These are phyloP conservation scores for Trypanosoma conorhini DNA, from an alignment of 208 protist genomes.

Conservation along the genomic window DNA sequence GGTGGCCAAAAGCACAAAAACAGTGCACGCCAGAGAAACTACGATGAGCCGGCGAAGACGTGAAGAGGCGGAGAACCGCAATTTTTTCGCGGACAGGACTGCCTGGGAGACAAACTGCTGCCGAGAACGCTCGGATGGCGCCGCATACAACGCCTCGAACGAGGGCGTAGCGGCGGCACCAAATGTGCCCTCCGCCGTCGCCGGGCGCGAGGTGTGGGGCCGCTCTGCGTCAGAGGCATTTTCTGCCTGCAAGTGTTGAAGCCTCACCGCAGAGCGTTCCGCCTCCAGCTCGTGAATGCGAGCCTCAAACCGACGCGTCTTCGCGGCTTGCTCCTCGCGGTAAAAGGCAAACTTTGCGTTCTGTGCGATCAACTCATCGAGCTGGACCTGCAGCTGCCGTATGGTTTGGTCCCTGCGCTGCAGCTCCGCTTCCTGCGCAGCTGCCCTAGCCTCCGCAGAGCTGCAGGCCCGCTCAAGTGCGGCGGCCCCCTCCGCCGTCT, in stretches of 20 bases:
- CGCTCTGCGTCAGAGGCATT: background rate
- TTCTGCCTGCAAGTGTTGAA: constrained; percentile 5
- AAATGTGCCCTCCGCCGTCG: background rate
- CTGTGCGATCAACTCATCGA: constrained; percentile 22
- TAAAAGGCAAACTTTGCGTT: constrained; percentile 21
- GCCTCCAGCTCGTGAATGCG: constrained; percentile 25
- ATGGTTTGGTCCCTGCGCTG: constrained; percentile 10
- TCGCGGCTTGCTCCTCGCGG: constrained; percentile 18
- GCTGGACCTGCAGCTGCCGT: constrained; percentile 14
- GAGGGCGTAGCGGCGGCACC: background rate
- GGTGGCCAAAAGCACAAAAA: constrained; percentile 11
- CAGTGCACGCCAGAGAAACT: constrained; percentile 7
- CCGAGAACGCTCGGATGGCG: constrained; percentile 15
- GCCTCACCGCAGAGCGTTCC: background rate
- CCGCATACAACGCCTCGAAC: constrained; percentile 15
- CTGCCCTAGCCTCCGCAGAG: background rate
- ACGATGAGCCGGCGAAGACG: constrained; percentile 8
- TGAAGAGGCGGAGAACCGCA: background rate
- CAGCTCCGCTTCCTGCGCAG: constrained; percentile 2
- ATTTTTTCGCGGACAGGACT: constrained; percentile 13
- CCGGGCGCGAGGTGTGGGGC: background rate
- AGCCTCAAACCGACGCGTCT: constrained; percentile 10
- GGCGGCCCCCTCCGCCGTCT: background rate
- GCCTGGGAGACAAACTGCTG: constrained; percentile 26
- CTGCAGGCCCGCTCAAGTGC: constrained; percentile 14